Evolutionary conservation across 78 protist species (phyloP).

Genomic region (Polysphondylium violaceum): DNA sequence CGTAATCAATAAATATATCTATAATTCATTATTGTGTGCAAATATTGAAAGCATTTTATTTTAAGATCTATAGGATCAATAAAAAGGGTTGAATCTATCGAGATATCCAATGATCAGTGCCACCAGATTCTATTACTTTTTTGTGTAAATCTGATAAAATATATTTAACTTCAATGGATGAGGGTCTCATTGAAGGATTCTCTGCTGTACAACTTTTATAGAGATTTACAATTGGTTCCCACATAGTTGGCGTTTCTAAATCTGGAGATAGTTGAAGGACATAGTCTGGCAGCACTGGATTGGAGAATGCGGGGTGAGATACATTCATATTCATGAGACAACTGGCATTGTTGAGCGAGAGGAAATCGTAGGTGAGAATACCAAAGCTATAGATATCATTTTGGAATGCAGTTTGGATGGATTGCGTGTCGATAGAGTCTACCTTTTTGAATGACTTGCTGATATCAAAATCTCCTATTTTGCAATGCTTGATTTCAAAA

Average conservation of each 20-base stretch:
- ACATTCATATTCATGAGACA: background rate
- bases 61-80: too few relatives aligned
- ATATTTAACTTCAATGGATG: slow-evolving; percentile 18
- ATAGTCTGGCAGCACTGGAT: background rate
- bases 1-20: too few relatives aligned
- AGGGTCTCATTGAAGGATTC: slow-evolving; percentile 1
- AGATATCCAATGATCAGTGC: background rate
- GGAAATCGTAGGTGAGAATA: background rate
- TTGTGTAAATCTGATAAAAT: slow-evolving; percentile 7
- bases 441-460: slow-evolving; percentile 5
- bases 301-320: background rate
- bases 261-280: too few relatives aligned
- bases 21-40: too few relatives aligned
- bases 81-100: too few relatives aligned
- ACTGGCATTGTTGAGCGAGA: background rate
- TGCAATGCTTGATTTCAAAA: background rate
- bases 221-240: slow-evolving; percentile 5
- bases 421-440: background rate
- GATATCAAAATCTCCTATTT: slow-evolving; percentile 41
- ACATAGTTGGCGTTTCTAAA: background rate
- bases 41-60: too few relatives aligned
- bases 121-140: slow-evolving; percentile 1
- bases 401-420: slow-evolving; percentile 8
- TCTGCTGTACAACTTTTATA: slow-evolving; percentile 9
- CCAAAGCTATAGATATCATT: slow-evolving; percentile 28